phyloP scores from a whole-genome alignment of 257 asterid species.

The Solanum clarkiae region DNA sequence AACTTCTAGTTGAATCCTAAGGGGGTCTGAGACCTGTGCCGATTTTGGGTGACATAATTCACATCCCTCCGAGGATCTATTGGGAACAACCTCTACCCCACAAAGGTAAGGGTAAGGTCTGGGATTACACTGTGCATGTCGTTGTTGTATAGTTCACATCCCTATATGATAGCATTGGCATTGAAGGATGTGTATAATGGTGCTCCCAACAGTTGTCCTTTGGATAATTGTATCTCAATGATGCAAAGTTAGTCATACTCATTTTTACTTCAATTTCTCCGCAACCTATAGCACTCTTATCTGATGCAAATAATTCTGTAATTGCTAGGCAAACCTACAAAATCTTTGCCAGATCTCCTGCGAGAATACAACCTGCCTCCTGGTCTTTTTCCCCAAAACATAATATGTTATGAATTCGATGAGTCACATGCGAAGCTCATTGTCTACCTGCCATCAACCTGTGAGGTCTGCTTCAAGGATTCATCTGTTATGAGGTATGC shows the following conservation, averaged over 20 bases:
- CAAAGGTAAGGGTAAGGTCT: not conserved
- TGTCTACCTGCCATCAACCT: constrained; percentile 55
- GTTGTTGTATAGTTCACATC: not conserved
- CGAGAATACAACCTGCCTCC: constrained; percentile 75
- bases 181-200: not conserved
- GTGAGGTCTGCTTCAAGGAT: constrained; percentile 86
- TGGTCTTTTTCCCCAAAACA: constrained; percentile 86
- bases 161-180: not conserved
- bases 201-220: not conserved
- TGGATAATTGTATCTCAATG: not conserved
- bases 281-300: not conserved
- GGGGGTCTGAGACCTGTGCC: not conserved
- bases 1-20: not conserved
- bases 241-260: not conserved
- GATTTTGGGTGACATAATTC: not conserved
- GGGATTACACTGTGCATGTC: not conserved
- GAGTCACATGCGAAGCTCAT: constrained; percentile 51
- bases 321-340: constrained; percentile 59
- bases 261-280: not conserved
- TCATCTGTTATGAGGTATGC: constrained; percentile 58
- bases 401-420: constrained; percentile 69
- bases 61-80: not conserved
- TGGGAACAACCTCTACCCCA: too few species aligned
- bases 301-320: not conserved
- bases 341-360: constrained; percentile 59